These are phyloP conservation scores for Magnusiomyces tetraspermus DNA, from an alignment of 1,139 yeast species.

Conservation along the genomic window DNA sequence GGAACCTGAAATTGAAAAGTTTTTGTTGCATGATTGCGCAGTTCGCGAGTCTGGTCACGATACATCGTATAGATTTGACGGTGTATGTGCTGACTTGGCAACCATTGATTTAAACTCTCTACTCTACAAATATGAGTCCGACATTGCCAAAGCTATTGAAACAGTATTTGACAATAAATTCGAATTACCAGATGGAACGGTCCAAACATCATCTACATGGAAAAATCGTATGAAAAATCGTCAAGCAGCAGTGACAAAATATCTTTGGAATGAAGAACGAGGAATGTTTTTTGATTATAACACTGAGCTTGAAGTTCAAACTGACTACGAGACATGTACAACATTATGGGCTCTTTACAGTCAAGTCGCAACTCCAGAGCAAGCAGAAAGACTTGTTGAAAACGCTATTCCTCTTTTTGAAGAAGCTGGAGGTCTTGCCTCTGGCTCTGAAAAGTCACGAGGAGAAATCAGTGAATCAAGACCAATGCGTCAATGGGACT, in stretches of 20 bases:
- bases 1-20: slow-evolving; percentile 79
- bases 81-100: slow-evolving; percentile 79
- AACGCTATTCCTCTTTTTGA: slow-evolving; percentile 65
- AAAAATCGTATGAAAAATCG: slow-evolving; percentile 45
- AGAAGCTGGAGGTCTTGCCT: slow-evolving; percentile 78
- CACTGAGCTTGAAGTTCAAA: slow-evolving; percentile 45
- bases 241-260: slow-evolving; percentile 49
- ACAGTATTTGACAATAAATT: slow-evolving; percentile 47
- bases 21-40: slow-evolving; percentile 87
- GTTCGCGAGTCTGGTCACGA: slow-evolving; percentile 97
- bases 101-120: slow-evolving; percentile 84
- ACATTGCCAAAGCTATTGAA: slow-evolving; percentile 60
- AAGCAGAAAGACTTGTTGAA: slow-evolving; percentile 55
- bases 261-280: slow-evolving; percentile 75
- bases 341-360: slow-evolving; percentile 93
- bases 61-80: slow-evolving; percentile 83
- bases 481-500: slow-evolving; percentile 96
- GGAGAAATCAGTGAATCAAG: slow-evolving; percentile 61
- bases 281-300: slow-evolving; percentile 84
- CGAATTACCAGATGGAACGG: slow-evolving; percentile 32
- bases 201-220: slow-evolving; percentile 56
- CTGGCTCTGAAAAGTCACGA: slow-evolving; percentile 71
- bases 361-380: slow-evolving; percentile 59
- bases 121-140: slow-evolving; percentile 81
- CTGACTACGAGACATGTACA: slow-evolving; percentile 77